Percentiles rank a stretch among this genome's conserved stretches.
Evolutionary conservation across 768 basidiomycete genomes (phyloP).

Genomic region (Lepiota subincarnata): DNA sequence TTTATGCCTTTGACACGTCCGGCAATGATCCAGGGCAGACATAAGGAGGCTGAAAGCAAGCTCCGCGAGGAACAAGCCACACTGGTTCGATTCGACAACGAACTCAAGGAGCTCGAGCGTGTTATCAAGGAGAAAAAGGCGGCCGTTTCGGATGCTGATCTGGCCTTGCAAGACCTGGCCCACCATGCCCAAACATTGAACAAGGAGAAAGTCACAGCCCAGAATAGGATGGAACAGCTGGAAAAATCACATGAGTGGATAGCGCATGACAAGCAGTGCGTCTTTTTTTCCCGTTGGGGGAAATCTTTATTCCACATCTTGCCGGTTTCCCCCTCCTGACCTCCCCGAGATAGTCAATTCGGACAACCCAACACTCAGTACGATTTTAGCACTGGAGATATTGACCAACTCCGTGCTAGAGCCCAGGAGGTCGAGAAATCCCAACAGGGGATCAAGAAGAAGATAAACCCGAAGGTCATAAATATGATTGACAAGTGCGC

Average conservation of each 20-base stretch:
- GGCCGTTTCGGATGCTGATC: conserved; percentile 60
- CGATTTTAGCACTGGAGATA: conserved; percentile 69
- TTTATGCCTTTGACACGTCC: not conserved
- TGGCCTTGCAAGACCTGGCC: conserved; percentile 61
- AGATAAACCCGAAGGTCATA: conserved; percentile 92
- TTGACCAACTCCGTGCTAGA: conserved; percentile 54
- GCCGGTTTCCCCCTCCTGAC: conserved; percentile 1
- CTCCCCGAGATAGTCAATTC: conserved; percentile 56
- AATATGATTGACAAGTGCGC: conserved; percentile 92
- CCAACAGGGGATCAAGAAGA: conserved; percentile 89
- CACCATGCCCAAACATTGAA: conserved; percentile 61
- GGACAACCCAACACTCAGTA: conserved; percentile 78
- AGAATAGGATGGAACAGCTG: conserved; percentile 52
- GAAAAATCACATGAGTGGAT: conserved; percentile 91
- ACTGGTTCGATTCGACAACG: conserved; percentile 82
- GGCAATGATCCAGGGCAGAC: conserved; percentile 38
- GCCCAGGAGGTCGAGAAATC: conserved; percentile 70
- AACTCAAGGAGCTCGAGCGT: conserved; percentile 78
- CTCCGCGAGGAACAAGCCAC: conserved; percentile 85
- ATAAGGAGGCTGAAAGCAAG: conserved; percentile 62
- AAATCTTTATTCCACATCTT: not conserved
- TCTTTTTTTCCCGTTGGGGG: conserved; percentile 19
- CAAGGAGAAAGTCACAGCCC: conserved; percentile 61
- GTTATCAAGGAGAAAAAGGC: conserved; percentile 81
- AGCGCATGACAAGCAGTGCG: conserved; percentile 78